phyloP scores from a whole-genome alignment of 345 rosid genomes.

The Leavenworthia alabamica region DNA sequence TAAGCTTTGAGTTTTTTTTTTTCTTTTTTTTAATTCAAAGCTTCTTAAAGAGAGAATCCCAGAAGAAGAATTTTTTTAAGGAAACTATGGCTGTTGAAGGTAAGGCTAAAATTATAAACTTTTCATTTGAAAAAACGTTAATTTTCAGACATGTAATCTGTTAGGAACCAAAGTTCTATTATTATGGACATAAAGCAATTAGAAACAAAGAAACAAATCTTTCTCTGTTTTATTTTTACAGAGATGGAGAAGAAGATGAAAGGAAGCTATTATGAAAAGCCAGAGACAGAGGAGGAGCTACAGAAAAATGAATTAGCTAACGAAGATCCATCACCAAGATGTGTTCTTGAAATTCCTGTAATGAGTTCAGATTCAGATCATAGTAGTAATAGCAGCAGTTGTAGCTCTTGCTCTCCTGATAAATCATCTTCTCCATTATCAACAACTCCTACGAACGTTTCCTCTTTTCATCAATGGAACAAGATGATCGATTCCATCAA shows the following conservation, averaged over 20 bases:
- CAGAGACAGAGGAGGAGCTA: slow-evolving; percentile 32
- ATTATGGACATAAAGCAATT: no score
- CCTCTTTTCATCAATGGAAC: slow-evolving; percentile 41
- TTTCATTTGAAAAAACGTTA: no score
- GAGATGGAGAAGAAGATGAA: slow-evolving; percentile 33
- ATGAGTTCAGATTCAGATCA: slow-evolving; percentile 40
- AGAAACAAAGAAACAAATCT: not conserved
- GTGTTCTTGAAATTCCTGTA: slow-evolving; percentile 49
- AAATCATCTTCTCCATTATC: slow-evolving; percentile 27
- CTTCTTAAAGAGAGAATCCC: slow-evolving; percentile 3
- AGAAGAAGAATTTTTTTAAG: not conserved
- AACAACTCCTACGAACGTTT: not conserved
- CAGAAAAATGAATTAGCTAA: slow-evolving; percentile 5
- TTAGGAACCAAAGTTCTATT: no score
- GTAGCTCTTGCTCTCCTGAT: slow-evolving; percentile 39
- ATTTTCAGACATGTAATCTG: no score
- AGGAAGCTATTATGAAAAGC: slow-evolving; percentile 27
- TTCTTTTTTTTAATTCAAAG: slow-evolving; percentile 6
- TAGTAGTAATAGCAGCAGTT: slow-evolving; percentile 38
- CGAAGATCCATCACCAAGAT: slow-evolving; percentile 48
- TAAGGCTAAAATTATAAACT: not conserved
- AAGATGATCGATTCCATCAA: slow-evolving; percentile 44
- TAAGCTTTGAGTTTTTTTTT: slow-evolving; percentile 9
- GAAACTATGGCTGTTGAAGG: slow-evolving; percentile 32
- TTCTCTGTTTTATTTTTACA: not conserved